Percentiles rank a stretch among this genome's conserved stretches.
phyloP scores from a whole-genome alignment of 116 monocot genomes.

The Dioscorea cayenensis region DNA sequence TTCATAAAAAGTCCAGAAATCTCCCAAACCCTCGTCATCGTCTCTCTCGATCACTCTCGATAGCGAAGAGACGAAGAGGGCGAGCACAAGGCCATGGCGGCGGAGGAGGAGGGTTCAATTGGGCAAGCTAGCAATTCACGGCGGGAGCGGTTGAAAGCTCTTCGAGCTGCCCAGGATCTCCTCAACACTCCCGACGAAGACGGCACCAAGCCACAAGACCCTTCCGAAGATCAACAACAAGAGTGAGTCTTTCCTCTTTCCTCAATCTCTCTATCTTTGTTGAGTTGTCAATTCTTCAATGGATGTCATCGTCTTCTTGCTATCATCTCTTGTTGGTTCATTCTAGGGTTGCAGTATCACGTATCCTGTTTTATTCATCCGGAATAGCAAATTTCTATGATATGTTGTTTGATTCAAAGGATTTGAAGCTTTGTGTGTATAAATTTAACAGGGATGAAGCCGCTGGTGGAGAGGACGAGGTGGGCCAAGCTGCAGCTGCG shows the following conservation, averaged over 20 bases:
- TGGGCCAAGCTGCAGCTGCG: conserved; percentile 32
- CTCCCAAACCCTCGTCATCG: no score
- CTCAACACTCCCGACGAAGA: conserved; percentile 33
- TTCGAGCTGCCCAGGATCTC: conserved; percentile 47
- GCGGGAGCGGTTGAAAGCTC: conserved; percentile 44
- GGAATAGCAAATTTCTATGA: neutral
- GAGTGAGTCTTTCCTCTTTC: neutral
- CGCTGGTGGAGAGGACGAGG: conserved; percentile 37
- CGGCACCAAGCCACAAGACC: neutral
- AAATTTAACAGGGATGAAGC: conserved; percentile 4
- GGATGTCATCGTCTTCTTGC: neutral
- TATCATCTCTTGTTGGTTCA: neutral
- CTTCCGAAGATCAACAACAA: neutral
- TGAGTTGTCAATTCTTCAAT: neutral
- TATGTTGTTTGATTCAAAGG: neutral
- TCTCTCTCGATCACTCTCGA: no score
- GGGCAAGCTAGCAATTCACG: conserved; percentile 30
- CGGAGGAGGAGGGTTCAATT: conserved; percentile 30
- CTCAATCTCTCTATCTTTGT: neutral
- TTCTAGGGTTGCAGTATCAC: neutral
- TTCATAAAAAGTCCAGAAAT: no score
- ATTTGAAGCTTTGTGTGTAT: neutral
- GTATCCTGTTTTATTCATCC: neutral
- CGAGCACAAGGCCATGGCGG: conserved; percentile 4
- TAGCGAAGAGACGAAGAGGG: no score